Evolutionary conservation across 2,329 filamentous ascomycete genomes (phyloP).

Genomic region (Ophiostoma piceae): DNA sequence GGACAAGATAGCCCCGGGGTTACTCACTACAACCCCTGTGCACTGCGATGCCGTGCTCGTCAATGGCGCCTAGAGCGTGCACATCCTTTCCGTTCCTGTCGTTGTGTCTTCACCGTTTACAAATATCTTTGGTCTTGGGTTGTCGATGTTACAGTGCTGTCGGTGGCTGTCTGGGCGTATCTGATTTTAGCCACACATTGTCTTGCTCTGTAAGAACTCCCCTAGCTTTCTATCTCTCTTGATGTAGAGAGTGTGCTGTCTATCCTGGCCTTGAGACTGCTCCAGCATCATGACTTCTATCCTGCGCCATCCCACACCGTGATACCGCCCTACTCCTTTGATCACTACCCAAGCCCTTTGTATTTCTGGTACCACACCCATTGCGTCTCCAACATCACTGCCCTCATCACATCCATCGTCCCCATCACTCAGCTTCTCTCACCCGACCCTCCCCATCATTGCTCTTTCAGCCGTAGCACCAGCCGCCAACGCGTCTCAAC

Average conservation of each 20-base stretch:
- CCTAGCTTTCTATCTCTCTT: too few species aligned
- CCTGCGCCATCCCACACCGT: background rate
- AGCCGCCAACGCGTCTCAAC: background rate
- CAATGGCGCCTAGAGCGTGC: slow-evolving; percentile 17
- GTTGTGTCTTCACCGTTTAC: background rate
- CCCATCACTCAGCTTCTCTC: background rate
- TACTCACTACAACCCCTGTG: background rate
- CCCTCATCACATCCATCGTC: background rate
- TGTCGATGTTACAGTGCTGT: background rate
- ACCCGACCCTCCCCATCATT: background rate
- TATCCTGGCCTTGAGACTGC: too few species aligned
- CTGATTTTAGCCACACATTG: too few species aligned
- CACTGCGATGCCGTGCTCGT: slow-evolving; percentile 13
- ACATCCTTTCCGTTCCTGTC: slow-evolving; percentile 17
- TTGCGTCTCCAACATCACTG: background rate
- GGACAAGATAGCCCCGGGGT: background rate
- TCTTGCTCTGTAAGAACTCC: too few species aligned
- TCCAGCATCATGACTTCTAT: too few species aligned
- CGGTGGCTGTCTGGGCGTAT: background rate
- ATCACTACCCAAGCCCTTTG: background rate
- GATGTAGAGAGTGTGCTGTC: too few species aligned
- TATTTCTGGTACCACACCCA: background rate
- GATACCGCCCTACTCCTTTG: background rate
- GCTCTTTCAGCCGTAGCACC: background rate
- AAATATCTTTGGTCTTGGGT: background rate